These are phyloP conservation scores for Cenchrus purpureus DNA, from an alignment of 176 grass and related monocot species.

Conservation along the genomic window DNA sequence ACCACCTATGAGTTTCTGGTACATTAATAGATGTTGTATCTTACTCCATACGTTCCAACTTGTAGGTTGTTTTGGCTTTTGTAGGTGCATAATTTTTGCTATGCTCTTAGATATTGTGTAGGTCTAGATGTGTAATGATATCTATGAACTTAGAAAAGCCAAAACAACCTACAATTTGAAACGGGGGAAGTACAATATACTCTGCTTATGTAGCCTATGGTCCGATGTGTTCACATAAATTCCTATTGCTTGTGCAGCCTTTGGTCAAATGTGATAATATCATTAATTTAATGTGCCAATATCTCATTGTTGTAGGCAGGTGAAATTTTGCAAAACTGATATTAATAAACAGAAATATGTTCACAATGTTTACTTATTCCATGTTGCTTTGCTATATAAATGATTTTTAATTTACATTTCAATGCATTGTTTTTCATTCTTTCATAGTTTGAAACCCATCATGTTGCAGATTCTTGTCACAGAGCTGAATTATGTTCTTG, in stretches of 20 bases:
- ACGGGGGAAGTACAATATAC: no score
- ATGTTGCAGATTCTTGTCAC: slow-evolving; percentile 46
- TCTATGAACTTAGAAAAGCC: no score
- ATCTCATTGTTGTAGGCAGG: not conserved
- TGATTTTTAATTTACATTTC: not conserved
- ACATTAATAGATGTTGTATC: not conserved
- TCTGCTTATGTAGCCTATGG: not conserved
- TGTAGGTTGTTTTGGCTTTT: no score
- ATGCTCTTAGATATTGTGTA: no score
- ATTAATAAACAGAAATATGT: not conserved
- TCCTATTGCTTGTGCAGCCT: not conserved
- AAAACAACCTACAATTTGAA: no score
- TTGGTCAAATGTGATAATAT: not conserved
- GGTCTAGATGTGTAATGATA: no score
- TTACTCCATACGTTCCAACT: not conserved
- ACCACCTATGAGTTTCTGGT: not conserved
- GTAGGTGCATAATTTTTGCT: no score
- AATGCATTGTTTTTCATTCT: not conserved
- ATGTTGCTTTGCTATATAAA: not conserved
- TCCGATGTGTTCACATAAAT: not conserved
- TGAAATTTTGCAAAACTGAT: not conserved
- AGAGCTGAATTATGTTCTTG: slow-evolving; percentile 62
- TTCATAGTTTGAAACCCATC: not conserved
- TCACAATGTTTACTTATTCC: not conserved
- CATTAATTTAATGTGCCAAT: not conserved